Base-by-base conservation (phyloP, 768 basidiomycete species). In the Hygrocybe coccinea region DNA sequence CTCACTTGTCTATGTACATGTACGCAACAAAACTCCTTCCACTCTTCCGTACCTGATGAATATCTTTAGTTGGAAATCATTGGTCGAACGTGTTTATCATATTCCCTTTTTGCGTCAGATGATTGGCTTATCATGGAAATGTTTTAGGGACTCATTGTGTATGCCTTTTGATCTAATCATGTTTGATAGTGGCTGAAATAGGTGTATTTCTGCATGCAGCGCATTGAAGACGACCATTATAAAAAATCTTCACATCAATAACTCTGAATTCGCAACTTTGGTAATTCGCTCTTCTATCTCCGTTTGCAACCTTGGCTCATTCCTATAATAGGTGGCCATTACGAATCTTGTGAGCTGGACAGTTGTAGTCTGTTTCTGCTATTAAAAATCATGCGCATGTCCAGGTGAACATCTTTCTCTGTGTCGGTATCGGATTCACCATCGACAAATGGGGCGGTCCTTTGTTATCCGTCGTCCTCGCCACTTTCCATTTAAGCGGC, bases 391-490 rank as follows among this genome's bases (percentile, higher is more conserved):
- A 49, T 39, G 8, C 14, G 33, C 45, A 38, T 46, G 22, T 24
- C 19, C 46, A 74, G 71, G 67, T 74, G 54, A 76, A 76, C 64
- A 74, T 73, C 2, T 73, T 74, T 61, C 65, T 76, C n/a, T 74
- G 74, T 56, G 68, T 76, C 57, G 67, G 56, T 34, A 55, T 74
- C 33, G 74, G 74, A 17, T 74, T 74, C 63, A 62, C 64, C 50
- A 76, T 75, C 56, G 74, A 76, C 66, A 74, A 71, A 60, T 70
- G 68, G 60, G 75, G 75, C 33, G 75, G 75, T 35, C 61, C 72
- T 8, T 44, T 67, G 14, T 59, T 74, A 47, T 72, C 74, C 12
- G 70, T 74, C 46, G 62, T 73, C 50, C 67, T 75, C 39, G 68
- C 72, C 5, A 52, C 62, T 19, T 74, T 73, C 60, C 74, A 73